Base-by-base conservation (phyloP, 2,329 filamentous ascomycete species). In the Ascochyta viciae-villosae region DNA sequence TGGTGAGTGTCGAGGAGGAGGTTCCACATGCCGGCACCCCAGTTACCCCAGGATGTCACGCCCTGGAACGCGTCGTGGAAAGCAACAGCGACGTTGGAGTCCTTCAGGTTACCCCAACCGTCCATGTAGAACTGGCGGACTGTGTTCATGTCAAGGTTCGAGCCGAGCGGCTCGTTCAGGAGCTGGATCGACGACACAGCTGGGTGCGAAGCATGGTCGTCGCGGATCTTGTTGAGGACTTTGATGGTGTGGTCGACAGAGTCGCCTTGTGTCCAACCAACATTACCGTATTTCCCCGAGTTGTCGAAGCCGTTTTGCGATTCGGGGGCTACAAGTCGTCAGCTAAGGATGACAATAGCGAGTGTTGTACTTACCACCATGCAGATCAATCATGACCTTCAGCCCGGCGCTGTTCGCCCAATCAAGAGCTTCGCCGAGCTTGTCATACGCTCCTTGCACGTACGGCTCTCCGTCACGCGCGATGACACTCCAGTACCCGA, bases 231-330 rank as follows among this genome's bases (percentile, higher is more conserved):
- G 69, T 79, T 79, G 19, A 81, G 64, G 9, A 79, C 79, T 9
- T 67, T 70, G 12, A 72, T 71, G 13, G 79, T 80, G 54, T 79
- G 67, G 2, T 53, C 50, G 12, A 80, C 67, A 4, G 77, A 76
- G 50, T 79, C 74, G 43, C 78, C 78, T 62, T 79, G 76, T 5
- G 73, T 76, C 78, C 79, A 81, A 37, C 61, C 65, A n/a, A 84
- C 74, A 6, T 60, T 40, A 4, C 82, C 82, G 16, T 77, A 75
- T 40, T 76, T 78, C 41, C 87, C 87, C 50, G 83, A 86, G 74
- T 89, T 89, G 73, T 89, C 87, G 67, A 88, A 89, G 3, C 87
- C 87, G 58, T 89, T 89, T 64, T 89, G 87, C 6, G 84, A 87
- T 6, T 82, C 81, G 16, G 85, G 83, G 29, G 85, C 85, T 78